Conservation (phyloP, 192 early-diverging fungal species). For the Coemansia sp. region DNA sequence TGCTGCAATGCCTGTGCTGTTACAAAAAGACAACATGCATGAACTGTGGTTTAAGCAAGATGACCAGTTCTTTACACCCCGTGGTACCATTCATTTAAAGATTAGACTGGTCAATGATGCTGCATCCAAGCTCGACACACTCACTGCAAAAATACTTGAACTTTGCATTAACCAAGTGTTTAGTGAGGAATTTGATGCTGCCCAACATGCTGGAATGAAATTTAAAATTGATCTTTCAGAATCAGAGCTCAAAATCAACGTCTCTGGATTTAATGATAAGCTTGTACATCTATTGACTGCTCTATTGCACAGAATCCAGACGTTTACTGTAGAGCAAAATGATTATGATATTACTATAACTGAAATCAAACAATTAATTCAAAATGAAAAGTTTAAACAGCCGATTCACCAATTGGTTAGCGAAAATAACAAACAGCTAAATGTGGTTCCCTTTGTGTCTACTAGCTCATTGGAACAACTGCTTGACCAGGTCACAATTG, state of each 20-base stretch:
- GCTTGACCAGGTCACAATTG: background rate
- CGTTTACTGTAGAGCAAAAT: background rate
- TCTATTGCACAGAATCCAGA: background rate
- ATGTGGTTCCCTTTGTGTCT: too few species aligned
- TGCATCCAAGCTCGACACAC: background rate
- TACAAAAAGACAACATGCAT: conserved; percentile 8
- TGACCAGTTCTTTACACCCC: too few species aligned
- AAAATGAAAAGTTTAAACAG: too few species aligned
- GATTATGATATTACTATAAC: background rate
- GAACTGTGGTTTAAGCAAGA: too few species aligned
- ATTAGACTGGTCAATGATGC: background rate
- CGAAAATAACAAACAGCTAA: too few species aligned
- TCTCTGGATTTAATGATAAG: background rate
- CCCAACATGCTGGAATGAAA: background rate
- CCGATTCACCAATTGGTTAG: too few species aligned
- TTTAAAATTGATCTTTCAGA: background rate
- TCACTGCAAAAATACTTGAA: background rate
- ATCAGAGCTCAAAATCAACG: background rate
- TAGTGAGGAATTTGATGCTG: background rate
- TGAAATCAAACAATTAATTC: too few species aligned
- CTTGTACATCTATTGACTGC: background rate
- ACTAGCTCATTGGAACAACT: background rate
- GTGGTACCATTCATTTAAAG: background rate
- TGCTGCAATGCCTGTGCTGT: conserved; percentile 3
- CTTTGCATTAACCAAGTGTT: background rate